phyloP scores from a whole-genome alignment of 768 basidiomycete genomes.

The Epithele typhae region DNA sequence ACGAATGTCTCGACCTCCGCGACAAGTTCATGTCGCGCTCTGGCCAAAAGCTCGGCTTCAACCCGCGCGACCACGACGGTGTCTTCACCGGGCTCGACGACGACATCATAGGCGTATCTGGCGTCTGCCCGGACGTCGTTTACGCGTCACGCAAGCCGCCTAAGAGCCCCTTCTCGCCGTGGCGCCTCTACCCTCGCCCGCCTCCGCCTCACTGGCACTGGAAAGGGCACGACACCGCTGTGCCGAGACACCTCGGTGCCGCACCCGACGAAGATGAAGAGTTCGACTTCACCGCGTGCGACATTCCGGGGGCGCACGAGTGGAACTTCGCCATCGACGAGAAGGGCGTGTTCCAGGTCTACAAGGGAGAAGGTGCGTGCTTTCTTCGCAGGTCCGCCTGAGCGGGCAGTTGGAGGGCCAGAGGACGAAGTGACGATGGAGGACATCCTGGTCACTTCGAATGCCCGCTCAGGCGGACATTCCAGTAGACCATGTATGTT shows the following conservation, averaged over 20 bases:
- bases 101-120: slow-evolving; percentile 56
- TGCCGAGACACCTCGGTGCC: slow-evolving; percentile 14
- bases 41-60: slow-evolving; percentile 89
- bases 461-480: too few species aligned
- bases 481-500: slow-evolving; percentile 10
- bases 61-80: slow-evolving; percentile 89
- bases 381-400: too few species aligned
- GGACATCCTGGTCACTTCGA: too few species aligned
- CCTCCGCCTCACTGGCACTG: slow-evolving; percentile 98
- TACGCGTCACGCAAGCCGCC: slow-evolving; percentile 22
- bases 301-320: slow-evolving; percentile 63
- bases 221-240: slow-evolving; percentile 39
- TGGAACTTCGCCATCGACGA: slow-evolving; percentile 75
- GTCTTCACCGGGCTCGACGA: slow-evolving; percentile 66
- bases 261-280: slow-evolving; percentile 35
- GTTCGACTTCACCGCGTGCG: slow-evolving; percentile 68
- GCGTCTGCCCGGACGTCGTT: slow-evolving; percentile 61
- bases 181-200: slow-evolving; percentile 90
- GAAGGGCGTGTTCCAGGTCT: slow-evolving; percentile 90
- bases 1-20: slow-evolving; percentile 82
- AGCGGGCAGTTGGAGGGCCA: too few species aligned
- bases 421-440: too few species aligned
- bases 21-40: slow-evolving; percentile 94
- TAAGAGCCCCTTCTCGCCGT: slow-evolving; percentile 44
- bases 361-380: slow-evolving; percentile 28